Evolutionary conservation across 1,284 basidiomycete genomes (phyloP).

Genomic region (Rhizoctonia solani): DNA sequence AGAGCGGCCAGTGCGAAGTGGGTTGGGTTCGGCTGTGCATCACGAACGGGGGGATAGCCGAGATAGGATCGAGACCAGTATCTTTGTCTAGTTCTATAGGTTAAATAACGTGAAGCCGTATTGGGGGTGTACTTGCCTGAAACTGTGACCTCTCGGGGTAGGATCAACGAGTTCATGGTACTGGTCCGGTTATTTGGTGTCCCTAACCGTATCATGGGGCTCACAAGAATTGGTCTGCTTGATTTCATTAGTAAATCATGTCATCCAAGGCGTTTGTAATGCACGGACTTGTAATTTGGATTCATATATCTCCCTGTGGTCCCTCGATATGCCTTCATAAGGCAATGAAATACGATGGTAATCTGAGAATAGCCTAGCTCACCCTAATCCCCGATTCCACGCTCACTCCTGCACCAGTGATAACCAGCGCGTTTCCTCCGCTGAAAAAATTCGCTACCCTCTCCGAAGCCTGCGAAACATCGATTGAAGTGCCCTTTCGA

Average conservation of each 20-base stretch:
- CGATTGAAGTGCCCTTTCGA: conserved; percentile 50
- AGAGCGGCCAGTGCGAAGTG: conserved; percentile 85
- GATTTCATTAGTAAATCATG: conserved; percentile 2
- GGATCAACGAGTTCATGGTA: conserved; percentile 83
- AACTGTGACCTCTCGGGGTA: conserved; percentile 64
- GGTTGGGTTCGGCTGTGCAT: conserved; percentile 81
- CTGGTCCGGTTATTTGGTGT: conserved; percentile 45
- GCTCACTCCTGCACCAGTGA: conserved; percentile 90
- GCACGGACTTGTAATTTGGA: conserved; percentile 82
- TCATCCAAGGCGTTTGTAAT: background rate
- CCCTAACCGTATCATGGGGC: conserved; percentile 29
- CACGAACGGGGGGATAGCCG: conserved; percentile 79
- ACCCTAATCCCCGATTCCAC: conserved; percentile 89
- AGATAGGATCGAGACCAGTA: conserved; percentile 89
- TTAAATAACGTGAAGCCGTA: background rate
- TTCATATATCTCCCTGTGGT: conserved; percentile 85
- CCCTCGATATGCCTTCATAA: conserved; percentile 66
- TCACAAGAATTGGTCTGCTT: conserved; percentile 62
- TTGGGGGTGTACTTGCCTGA: conserved; percentile 53
- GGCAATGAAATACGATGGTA: background rate
- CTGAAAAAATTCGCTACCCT: conserved; percentile 69
- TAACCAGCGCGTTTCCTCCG: conserved; percentile 66
- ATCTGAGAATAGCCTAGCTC: background rate
- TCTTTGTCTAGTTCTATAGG: conserved; percentile 55
- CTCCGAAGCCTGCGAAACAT: conserved; percentile 60